Evolutionary conservation across 2,329 filamentous ascomycete genomes (phyloP).

Genomic region (Sporothrix brunneoviolacea): DNA sequence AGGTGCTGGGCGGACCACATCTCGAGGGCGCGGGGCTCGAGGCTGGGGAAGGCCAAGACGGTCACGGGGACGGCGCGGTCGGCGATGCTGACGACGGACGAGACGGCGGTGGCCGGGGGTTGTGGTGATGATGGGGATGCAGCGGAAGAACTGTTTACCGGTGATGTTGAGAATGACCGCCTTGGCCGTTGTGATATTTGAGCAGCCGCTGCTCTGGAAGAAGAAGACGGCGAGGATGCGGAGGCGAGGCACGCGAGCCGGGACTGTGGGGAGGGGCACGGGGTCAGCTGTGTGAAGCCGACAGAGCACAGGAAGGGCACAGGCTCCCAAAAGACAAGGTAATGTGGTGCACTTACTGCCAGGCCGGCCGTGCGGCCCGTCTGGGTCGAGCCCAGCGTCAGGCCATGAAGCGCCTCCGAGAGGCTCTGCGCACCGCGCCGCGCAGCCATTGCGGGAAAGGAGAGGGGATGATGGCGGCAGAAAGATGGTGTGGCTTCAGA

Average conservation of each 20-base stretch:
- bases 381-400: conserved; percentile 4
- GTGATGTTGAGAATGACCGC: background rate
- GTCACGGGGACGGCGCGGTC: conserved; percentile 76
- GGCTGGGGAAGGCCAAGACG: conserved; percentile 80
- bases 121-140: background rate
- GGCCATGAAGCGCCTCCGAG: conserved; percentile 13
- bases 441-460: conserved; percentile 16
- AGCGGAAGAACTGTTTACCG: background rate
- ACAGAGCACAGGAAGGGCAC: no score
- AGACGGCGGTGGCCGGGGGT: background rate
- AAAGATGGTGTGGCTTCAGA: no score
- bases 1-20: conserved; percentile 78
- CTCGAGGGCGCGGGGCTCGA: conserved; percentile 75
- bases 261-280: background rate
- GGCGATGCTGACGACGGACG: conserved; percentile 23
- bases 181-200: no score
- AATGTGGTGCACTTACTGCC: no score
- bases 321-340: no score
- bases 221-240: no score
- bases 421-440: conserved; percentile 15
- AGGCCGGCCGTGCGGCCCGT: background rate
- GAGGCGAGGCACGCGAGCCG: background rate
- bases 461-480: background rate
- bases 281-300: no score
- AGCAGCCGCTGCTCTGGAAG: no score